Evolutionary conservation across 2,329 filamentous ascomycete genomes (phyloP), one percentile per base, ranked within the genome.

Genomic region (Aspergillus ustus): DNA sequence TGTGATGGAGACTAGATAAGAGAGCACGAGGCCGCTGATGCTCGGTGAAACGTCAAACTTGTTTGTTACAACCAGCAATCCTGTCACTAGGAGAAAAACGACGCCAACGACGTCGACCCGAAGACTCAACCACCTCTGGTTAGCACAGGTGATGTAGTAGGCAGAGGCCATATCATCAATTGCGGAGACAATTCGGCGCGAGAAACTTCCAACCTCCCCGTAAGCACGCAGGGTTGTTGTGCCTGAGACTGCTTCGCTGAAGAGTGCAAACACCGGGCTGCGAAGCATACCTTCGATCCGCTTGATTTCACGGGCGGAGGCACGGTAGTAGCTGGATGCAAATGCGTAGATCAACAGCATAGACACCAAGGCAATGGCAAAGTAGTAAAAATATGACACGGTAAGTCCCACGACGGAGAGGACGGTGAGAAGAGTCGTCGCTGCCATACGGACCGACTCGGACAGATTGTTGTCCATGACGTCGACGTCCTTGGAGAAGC

Each of bases 91-190:
- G 17, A 97, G 92, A 2, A 98, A 84, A 17, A 90, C 70, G 65
- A 91, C 93, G 22, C 93, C 92, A 57, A 98, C 91, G 45, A 89
- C 81, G 74, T 98, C 94, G 2, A 98, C 83, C 3, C 94, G 88
- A 2, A 93, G 81, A 7, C 91, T 92, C n/a, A 98, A 83, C 94
- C 94, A 98, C 43, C 95, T 86, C 79, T 98, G 94, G 73, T 97
- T 97, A 5, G 92, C 91, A 74, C 96, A 98, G 0, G 94, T 98
- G 44, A 98, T 83, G 75, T 92, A 98, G 77, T 98, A 98, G 0
- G 94, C 94, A 25, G 89, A 87, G 74, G 97, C 89, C 93, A 97
- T 97, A 66, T 92, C 86, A 74, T 98, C 93, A 63, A 98, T 90
- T 0, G 91, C 83, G 1, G 84, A 79, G 52, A 89, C 85, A 49